These are phyloP conservation scores for Hypoxylon perforatum DNA, from an alignment of 495 filamentous ascomycete species.

Conservation along the genomic window DNA sequence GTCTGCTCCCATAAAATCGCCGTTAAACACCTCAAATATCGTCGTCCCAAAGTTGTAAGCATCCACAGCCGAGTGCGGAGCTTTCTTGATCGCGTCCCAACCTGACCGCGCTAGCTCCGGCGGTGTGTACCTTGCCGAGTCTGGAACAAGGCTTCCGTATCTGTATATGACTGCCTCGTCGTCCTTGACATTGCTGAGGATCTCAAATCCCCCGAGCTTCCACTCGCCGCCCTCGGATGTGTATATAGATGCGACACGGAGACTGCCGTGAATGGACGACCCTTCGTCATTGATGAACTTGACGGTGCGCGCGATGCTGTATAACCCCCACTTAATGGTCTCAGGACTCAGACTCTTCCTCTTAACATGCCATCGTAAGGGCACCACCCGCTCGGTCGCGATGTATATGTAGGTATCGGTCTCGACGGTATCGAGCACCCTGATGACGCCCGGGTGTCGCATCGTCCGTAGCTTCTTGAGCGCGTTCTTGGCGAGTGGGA, in stretches of 20 bases:
- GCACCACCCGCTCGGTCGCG: conserved; percentile 88
- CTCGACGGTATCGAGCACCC: conserved; percentile 94
- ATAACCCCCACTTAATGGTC: conserved; percentile 94
- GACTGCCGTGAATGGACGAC: conserved; percentile 85
- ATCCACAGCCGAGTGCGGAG: conserved; percentile 83
- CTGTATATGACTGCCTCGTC: conserved; percentile 92
- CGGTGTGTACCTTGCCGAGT: conserved; percentile 80
- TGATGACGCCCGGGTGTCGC: conserved; percentile 92
- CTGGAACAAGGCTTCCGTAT: conserved; percentile 86
- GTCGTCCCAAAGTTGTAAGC: conserved; percentile 86
- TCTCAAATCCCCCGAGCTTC: conserved; percentile 94
- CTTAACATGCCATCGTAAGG: conserved; percentile 86
- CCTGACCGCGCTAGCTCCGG: conserved; percentile 87
- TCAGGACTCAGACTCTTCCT: conserved; percentile 85
- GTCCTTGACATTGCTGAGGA: conserved; percentile 93
- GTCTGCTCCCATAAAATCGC: conserved; percentile 74
- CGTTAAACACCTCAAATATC: conserved; percentile 93
- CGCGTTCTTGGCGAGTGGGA: conserved; percentile 91
- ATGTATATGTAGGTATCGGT: conserved; percentile 95
- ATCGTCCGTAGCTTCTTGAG: conserved; percentile 90
- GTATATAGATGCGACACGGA: conserved; percentile 86
- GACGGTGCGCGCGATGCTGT: conserved; percentile 86
- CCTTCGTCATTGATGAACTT: conserved; percentile 98
- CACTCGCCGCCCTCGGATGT: conserved; percentile 96
- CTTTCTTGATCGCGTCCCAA: conserved; percentile 88